Evolutionary conservation across 202 grass and related monocot species (phyloP), one percentile per base, ranked within the genome.

Genomic region (Setaria italica): DNA sequence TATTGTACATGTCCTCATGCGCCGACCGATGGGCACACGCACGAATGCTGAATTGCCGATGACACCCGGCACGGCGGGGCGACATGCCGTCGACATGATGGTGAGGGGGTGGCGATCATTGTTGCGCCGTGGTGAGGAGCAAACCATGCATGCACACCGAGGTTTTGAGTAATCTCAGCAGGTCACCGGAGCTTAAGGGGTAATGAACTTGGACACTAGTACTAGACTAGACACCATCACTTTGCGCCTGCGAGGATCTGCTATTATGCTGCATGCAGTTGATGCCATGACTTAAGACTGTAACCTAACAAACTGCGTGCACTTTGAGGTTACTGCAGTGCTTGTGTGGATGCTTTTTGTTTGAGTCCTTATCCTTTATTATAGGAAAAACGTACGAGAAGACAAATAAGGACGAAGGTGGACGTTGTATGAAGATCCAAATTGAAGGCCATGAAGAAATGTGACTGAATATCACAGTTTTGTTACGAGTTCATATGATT

Each of bases 71-170:
- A 53, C 19, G 25, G 25, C 25, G 25, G 25, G 25, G 25, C 25
- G 25, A 25, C 25, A 25, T 25, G 34, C 16, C 77, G 62, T 21
- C 32, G 64, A 69, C 79, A 43, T 65, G 6, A 15, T 2, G 80
- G 67, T 20, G 53, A 71, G 67, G 67, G 25, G 25, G 25, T 25
- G 25, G 25, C 25, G n/a, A 82, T 82, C 67, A 82, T 82, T 20
- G 25, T 8, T 14, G 67, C 41, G 9, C 39, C 45, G 34, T 5
- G 8, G 4, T 14, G 65, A 59, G 66, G 79, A 19, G 53, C 67
- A 48, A n/a, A 54, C 35, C 53, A 72, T 53, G 42, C 59, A 66
- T 34, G 15, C 34, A 41, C 33, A 67, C 17, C 54, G 17, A 56
- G 12, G 32, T 15, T 35, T 35, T 16, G 32, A 13, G 49, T 70